Conservation (phyloP, 768 basidiomycete genomes). For the Hydnomerulius pinastri region DNA sequence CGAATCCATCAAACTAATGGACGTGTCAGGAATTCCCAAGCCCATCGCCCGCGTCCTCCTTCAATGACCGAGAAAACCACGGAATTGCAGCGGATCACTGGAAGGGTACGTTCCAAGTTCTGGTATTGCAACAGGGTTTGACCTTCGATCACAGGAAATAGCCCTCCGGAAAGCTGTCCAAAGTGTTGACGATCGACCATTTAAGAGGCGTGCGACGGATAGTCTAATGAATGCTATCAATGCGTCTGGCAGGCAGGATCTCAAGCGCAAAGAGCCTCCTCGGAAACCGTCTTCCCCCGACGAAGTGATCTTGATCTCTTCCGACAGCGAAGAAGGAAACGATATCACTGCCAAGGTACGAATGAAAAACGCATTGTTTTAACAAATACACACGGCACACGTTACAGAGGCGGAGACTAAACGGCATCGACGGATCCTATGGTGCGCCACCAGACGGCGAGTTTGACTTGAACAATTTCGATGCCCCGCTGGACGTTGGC, state of each 20-base stretch:
- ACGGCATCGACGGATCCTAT: background rate
- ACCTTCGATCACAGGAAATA: constrained; percentile 25
- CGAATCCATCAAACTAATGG: background rate
- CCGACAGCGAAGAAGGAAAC: constrained; percentile 35
- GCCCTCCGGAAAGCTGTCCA: constrained; percentile 11
- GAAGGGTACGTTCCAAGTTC: constrained; percentile 14
- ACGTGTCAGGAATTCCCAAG: background rate
- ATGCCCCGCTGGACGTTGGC: background rate
- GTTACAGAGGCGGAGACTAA: constrained; percentile 24
- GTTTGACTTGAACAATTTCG: background rate
- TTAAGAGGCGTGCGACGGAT: constrained; percentile 23
- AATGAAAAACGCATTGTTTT: background rate
- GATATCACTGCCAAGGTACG: constrained; percentile 21
- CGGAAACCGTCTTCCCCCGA: background rate
- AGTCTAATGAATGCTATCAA: constrained; percentile 18
- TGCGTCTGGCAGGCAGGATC: constrained; percentile 3
- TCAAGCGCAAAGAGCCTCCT: constrained; percentile 24
- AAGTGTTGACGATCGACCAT: constrained; percentile 5
- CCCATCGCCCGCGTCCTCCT: background rate
- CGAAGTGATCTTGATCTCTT: constrained; percentile 28
- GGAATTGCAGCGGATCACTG: constrained; percentile 26
- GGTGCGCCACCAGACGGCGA: background rate
- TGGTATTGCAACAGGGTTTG: constrained; percentile 1
- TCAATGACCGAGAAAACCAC: constrained; percentile 9
- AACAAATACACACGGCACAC: background rate